These are phyloP conservation scores for Neurospora sp. DNA, from an alignment of 495 filamentous ascomycete genomes.

Conservation along the genomic window DNA sequence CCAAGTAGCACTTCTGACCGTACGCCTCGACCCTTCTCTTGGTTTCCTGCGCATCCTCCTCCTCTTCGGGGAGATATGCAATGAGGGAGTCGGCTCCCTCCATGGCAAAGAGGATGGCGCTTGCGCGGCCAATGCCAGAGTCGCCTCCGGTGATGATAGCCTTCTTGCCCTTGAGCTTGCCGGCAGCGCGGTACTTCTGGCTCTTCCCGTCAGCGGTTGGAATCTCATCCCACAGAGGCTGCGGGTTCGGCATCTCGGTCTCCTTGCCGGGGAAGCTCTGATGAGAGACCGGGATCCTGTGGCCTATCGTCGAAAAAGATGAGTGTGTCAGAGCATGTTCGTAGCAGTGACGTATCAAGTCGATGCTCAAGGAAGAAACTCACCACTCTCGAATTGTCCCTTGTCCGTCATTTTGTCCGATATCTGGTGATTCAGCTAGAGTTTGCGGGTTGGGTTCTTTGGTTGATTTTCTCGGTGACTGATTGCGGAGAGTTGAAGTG, in stretches of 20 bases:
- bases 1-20: constrained; percentile 50
- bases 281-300: constrained; percentile 57
- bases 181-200: constrained; percentile 67
- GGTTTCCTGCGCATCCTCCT: constrained; percentile 68
- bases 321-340: not conserved
- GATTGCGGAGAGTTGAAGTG: not conserved
- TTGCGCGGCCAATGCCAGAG: constrained; percentile 70
- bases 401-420: constrained; percentile 17
- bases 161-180: constrained; percentile 64
- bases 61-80: constrained; percentile 65
- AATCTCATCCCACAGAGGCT: constrained; percentile 54
- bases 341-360: not conserved
- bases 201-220: constrained; percentile 62
- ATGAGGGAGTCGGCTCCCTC: constrained; percentile 72
- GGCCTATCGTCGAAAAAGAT: constrained; percentile 36
- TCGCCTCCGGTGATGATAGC: constrained; percentile 80
- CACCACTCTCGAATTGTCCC: constrained; percentile 47
- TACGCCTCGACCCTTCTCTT: constrained; percentile 55
- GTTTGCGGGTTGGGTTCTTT: not conserved
- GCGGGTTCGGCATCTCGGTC: constrained; percentile 48
- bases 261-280: constrained; percentile 62
- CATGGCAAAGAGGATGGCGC: constrained; percentile 72
- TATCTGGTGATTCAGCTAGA: not conserved
- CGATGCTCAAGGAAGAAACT: constrained; percentile 1
- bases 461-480: not conserved